phyloP scores from a whole-genome alignment of 805 yeast genomes.

The Barnettozyma californica region DNA sequence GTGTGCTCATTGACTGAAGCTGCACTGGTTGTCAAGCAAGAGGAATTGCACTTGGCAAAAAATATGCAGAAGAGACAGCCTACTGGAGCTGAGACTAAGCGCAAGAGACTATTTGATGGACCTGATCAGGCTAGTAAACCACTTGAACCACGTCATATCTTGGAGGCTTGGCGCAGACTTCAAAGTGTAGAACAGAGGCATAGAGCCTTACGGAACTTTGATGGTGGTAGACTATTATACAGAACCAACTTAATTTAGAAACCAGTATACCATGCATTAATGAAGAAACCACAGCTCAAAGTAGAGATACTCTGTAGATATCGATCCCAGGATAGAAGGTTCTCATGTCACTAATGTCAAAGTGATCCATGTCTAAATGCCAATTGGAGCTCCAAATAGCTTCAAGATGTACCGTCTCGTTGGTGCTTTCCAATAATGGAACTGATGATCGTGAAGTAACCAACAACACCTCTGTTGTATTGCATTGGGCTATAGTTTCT shows the following conservation, averaged over 20 bases:
- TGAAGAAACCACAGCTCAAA: neutral
- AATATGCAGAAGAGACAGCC: conserved; percentile 17
- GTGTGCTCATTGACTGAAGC: conserved; percentile 92
- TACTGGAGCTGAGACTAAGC: conserved; percentile 39
- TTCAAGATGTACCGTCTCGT: conserved; percentile 12
- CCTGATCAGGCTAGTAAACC: conserved; percentile 84
- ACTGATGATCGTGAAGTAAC: conserved; percentile 24
- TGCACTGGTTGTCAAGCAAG: conserved; percentile 73
- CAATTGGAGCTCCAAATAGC: conserved; percentile 32
- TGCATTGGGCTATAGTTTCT: conserved; percentile 18
- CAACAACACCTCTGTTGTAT: conserved; percentile 7
- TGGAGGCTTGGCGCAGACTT: conserved; percentile 82
- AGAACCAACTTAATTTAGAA: conserved; percentile 30
- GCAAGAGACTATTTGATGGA: conserved; percentile 70
- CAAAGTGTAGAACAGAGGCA: conserved; percentile 55
- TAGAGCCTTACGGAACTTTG: conserved; percentile 62
- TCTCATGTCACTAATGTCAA: conserved; percentile 43
- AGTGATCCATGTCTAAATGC: conserved; percentile 73
- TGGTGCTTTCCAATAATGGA: conserved; percentile 15
- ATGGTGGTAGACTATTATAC: conserved; percentile 40
- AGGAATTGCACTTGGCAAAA: conserved; percentile 49
- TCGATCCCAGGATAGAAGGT: conserved; percentile 62
- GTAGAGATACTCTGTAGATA: conserved; percentile 36
- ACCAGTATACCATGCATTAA: neutral
- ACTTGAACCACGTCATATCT: conserved; percentile 70